Evolutionary conservation across 805 yeast genomes (phyloP), one percentile per base, ranked within the genome.

Genomic region (Komagataella phaffii): DNA sequence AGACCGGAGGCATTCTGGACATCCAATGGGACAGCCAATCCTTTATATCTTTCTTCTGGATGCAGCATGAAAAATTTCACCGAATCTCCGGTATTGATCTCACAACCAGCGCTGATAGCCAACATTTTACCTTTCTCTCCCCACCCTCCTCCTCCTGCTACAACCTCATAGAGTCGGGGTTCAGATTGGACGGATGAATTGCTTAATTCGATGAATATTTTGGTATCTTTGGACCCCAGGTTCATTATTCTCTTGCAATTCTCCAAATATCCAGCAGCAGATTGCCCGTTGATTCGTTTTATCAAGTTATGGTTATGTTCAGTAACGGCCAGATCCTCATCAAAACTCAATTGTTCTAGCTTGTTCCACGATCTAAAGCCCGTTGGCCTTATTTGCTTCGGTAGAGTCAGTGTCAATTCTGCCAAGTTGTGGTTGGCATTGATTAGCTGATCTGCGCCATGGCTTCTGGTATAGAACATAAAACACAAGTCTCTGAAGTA

Each of bases 81-180:
- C 44, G 61, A 58, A 55, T 72, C 74, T n/a, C 82, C 82, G n/a
- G 59, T 64, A 2, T 51, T 51, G 5, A 74, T 58, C 19, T 66
- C 59, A 1, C 54, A 53, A 0, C 62, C 74, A 1, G 87, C 82
- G 24, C 83, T 83, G 10, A 83, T 61, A 1, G 80, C 89, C n/a
- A 83, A 68, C 61, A 80, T 76, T 40, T 77, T 77, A 2, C 85
- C 80, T 52, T 83, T 76, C 24, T 81, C 77, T 1, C 88, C 86
- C 88, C 88, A 83, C 2, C 83, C 81, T 2, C 88, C 84, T 2
- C 89, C 89, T 3, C 89, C 89, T 4, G 87, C 89, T 43, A 80
- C 70, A 18, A 83, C 80, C 58, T 77, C 75, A 61, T 67, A 75
- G 51, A 72, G 58, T 44, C 52, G 55, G 51, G 58, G 54, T 14